These are phyloP conservation scores for Shiraia bambusicola DNA, from an alignment of 2,329 filamentous ascomycete genomes.

Conservation along the genomic window DNA sequence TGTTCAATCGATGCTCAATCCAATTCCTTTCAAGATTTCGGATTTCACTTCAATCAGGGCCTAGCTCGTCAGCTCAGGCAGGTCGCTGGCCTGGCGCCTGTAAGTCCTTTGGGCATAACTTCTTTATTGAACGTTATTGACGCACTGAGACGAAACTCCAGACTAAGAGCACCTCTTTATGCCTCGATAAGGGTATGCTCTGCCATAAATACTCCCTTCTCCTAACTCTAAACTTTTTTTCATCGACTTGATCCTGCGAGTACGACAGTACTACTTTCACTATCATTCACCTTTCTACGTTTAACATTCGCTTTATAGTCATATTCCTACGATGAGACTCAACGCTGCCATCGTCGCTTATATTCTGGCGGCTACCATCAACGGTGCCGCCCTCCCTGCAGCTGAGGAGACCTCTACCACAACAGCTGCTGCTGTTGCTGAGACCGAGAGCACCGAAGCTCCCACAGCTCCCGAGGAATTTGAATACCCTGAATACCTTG, in stretches of 20 bases:
- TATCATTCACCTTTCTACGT: conserved; percentile 9
- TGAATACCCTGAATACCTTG: conserved; percentile 5
- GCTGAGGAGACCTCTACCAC: conserved; percentile 32
- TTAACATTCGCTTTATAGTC: conserved; percentile 18
- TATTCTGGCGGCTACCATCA: conserved; percentile 46
- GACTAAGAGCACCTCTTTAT: conserved; percentile 4
- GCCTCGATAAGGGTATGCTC: neutral
- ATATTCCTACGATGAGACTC: conserved; percentile 51
- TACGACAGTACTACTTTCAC: conserved; percentile 5
- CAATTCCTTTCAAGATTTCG: conserved; percentile 12
- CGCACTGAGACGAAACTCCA: neutral
- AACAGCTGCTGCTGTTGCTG: conserved; percentile 20
- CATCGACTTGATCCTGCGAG: conserved; percentile 2
- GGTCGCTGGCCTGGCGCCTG: conserved; percentile 2
- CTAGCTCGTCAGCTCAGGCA: conserved; percentile 12
- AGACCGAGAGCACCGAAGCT: conserved; percentile 21
- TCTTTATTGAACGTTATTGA: conserved; percentile 26
- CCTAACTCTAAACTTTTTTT: conserved; percentile 3
- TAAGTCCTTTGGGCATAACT: conserved; percentile 11
- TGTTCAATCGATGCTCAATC: conserved; percentile 4
- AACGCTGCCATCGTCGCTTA: conserved; percentile 45
- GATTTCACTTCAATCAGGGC: conserved; percentile 12
- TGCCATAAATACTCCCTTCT: conserved; percentile 10
- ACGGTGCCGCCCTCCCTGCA: conserved; percentile 45
- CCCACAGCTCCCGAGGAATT: conserved; percentile 4